Conservation (phyloP, 805 yeast genomes). For the Pichia exigua region DNA sequence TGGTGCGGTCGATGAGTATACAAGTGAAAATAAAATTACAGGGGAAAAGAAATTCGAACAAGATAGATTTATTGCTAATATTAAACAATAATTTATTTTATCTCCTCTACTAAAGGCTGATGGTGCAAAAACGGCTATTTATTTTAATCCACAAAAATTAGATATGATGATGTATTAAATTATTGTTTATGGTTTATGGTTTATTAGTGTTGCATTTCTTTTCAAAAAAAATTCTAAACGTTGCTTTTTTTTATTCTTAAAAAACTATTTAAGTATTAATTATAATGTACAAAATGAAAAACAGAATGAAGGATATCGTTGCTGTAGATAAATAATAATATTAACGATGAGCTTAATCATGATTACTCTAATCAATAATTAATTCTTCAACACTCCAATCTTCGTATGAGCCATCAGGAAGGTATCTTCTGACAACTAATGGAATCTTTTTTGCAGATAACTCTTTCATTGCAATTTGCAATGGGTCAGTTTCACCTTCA, state of each 20-base stretch:
- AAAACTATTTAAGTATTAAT: not conserved
- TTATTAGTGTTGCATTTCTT: not conserved
- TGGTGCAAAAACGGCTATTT: too few species aligned
- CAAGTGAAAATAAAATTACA: constrained; percentile 43
- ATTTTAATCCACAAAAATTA: too few species aligned
- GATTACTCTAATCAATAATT: constrained; percentile 59
- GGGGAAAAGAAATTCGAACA: constrained; percentile 56
- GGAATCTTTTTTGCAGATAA: constrained; percentile 92
- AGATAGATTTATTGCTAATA: constrained; percentile 47
- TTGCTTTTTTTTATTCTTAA: not conserved
- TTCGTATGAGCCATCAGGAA: constrained; percentile 95
- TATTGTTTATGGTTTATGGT: not conserved
- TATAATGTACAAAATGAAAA: constrained; percentile 4
- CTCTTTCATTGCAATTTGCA: constrained; percentile 97
- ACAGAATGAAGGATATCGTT: not conserved
- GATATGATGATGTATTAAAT: not conserved
- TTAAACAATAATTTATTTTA: constrained; percentile 13
- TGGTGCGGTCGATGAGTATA: constrained; percentile 43
- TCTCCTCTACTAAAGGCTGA: too few species aligned
- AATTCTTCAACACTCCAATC: constrained; percentile 99
- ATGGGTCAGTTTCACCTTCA: constrained; percentile 98
- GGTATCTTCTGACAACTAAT: constrained; percentile 85
- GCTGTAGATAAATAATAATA: not conserved
- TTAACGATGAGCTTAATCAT: not conserved
- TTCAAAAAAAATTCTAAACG: not conserved